Evolutionary conservation across 2,329 filamentous ascomycete species (phyloP), one percentile per base, ranked within the genome.

Genomic region (Furcasterigmium sp.): DNA sequence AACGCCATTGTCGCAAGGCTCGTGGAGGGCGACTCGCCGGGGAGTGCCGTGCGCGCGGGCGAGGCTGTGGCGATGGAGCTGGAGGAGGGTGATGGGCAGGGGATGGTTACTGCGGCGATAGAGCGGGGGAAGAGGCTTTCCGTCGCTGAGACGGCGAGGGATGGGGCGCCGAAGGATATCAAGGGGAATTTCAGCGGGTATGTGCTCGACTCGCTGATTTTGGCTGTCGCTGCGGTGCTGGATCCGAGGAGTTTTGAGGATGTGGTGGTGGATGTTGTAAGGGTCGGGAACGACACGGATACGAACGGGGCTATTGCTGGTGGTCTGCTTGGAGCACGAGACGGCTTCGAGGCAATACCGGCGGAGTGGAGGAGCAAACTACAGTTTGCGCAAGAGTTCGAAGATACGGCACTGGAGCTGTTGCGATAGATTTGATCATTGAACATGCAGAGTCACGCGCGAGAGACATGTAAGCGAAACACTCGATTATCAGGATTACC

Each of bases 251-350:
- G 51, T 8, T 47, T 72, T 5, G 69, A 68, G 37, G 67, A 72
- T n/a, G 51, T 72, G 9, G 43, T 74, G 4, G 60, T 73, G 0
- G 68, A 73, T 49, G 62, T 73, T 17, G 65, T 73, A 8, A 51
- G 66, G 4, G 55, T 73, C 25, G 70, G 71, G 2, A 53, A 51
- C 14, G 70, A 74, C 43, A 67, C 68, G 1, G 71, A 74, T 46
- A 72, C 70, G 0, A 73, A 73, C 42, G 69, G 51, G 1, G 70
- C 70, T 0, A 63, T 73, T 34, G 67, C 69, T 0, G 69, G 70
- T 1, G 70, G 70, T 0, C 47, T 73, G 3, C 44, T 74, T 3
- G 70, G 70, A 0, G 70, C 69, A 2, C 54, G 68, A 20, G 68
- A 72, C 38, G 71, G 71, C 3, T 53, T 61, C 3, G 54, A 60